Conservation (phyloP, 2,329 filamentous ascomycete genomes). For the Penicillium oxalicum region DNA sequence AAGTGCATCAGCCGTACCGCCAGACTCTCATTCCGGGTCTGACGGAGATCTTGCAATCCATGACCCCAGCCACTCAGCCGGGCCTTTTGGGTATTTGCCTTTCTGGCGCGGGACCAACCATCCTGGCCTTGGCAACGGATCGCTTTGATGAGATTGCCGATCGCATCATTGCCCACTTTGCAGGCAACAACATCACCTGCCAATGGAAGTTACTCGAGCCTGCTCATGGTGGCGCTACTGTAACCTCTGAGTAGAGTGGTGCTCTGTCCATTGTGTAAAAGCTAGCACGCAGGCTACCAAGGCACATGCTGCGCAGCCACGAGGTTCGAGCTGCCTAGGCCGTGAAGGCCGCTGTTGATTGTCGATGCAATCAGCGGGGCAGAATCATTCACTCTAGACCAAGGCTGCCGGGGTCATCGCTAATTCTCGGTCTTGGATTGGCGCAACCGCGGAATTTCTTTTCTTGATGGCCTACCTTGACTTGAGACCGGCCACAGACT, state of each 20-base stretch:
- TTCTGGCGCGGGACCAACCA: conserved; percentile 90
- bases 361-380: no score
- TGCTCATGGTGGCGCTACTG: conserved; percentile 57
- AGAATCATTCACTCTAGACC: no score
- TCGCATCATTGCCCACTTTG: conserved; percentile 69
- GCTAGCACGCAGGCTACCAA: no score
- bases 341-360: no score
- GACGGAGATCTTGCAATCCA: conserved; percentile 81
- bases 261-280: no score
- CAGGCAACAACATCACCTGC: conserved; percentile 61
- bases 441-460: no score
- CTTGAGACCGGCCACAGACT: no score
- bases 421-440: no score
- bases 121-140: conserved; percentile 82
- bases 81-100: conserved; percentile 91
- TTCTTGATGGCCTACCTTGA: no score
- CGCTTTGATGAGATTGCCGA: conserved; percentile 84
- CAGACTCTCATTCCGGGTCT: conserved; percentile 86
- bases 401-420: no score
- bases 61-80: conserved; percentile 79
- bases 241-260: conserved; percentile 19
- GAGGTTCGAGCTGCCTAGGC: no score
- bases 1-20: conserved; percentile 93
- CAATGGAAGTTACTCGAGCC: conserved; percentile 84
- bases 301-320: no score